Evolutionary conservation across 2,329 filamentous ascomycete species (phyloP), one percentile per base, ranked within the genome.

Genomic region (Venturia pyrina): DNA sequence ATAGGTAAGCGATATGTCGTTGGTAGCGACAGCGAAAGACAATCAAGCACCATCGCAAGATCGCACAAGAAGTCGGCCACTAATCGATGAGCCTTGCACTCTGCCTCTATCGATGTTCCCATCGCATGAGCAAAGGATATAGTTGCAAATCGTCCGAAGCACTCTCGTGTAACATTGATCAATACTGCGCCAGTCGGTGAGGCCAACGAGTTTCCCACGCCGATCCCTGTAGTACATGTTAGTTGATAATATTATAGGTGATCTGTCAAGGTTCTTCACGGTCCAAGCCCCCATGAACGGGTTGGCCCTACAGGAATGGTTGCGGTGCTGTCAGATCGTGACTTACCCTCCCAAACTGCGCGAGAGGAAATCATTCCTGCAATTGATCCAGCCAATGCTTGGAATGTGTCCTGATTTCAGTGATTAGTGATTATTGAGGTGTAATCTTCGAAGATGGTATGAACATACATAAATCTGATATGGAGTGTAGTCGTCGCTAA

Each of bases 291-390:
- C 3, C 6, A 10, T 5, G 1, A 8, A n/a, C 53, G 53, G 53
- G 28, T 37, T 34, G 53, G 53, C 53, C 53, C 53, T 53, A 53
- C 32, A 21, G 11, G 10, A 6, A 34, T 10, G 24, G 24, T 11
- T 37, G 21, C 3, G 53, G 32, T 59, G 32, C 37, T 28, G 19
- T 59, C 32, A 15, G 4, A 59, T 37, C 21, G 6, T 5, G 21
- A 24, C 28, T n/a, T 59, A 59, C 53, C 53, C 37, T 59, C 53
- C 53, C 53, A 59, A 24, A 59, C 53, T 21, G 53, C 53, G 21
- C 53, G 28, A 59, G 53, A 59, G 10, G 53, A 59, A n/a, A 59
- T 59, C 53, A 59, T 59, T 59, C 53, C 53, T n/a, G 53, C 32
- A 37, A 59, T 59, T 5, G 53, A 59, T 8, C 53, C 53, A 13